Conservation (phyloP, 306 rosid genomes). For the apple (Malus domestica) region ASM211411v1 NC_041803.1:48170001-48170500, state of each 20-base stretch:
- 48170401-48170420: neutral
- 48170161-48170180: slow-evolving; percentile 90
- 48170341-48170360: neutral
- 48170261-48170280: slow-evolving; percentile 40
- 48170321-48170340: slow-evolving; percentile 9
- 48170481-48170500: slow-evolving; percentile 1
- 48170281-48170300: slow-evolving; percentile 12
- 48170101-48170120: slow-evolving; percentile 50
- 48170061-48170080: slow-evolving; percentile 79
- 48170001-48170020: slow-evolving; percentile 70
- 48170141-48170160: slow-evolving; percentile 95
- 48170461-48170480: neutral
- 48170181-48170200: slow-evolving; percentile 10
- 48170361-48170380: slow-evolving; percentile 16
- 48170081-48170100: slow-evolving; percentile 65
- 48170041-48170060: slow-evolving; percentile 67
- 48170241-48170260: slow-evolving; percentile 47
- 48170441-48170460: neutral
- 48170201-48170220: slow-evolving; percentile 80
- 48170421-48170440: neutral
- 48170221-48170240: slow-evolving; percentile 30
- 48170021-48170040: slow-evolving; percentile 92
- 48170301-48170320: slow-evolving; percentile 6
- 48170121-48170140: slow-evolving; percentile 81
- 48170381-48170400: neutral